Evolutionary conservation across 352 stramenopile genomes (phyloP).

Genomic region (Hyaloperonospora brassicae): DNA sequence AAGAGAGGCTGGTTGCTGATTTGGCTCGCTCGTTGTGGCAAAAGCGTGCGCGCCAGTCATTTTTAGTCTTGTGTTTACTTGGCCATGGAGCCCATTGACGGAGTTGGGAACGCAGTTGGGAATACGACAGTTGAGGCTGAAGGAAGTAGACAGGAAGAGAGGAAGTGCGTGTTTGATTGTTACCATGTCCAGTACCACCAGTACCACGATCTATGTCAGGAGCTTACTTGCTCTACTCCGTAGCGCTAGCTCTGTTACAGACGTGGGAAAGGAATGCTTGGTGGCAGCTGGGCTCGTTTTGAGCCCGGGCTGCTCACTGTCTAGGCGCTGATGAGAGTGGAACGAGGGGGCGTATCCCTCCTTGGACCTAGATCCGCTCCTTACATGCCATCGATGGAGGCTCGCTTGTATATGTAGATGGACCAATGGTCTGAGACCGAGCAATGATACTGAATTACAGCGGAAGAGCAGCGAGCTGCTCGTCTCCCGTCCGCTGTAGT

Average conservation of each 20-base stretch:
- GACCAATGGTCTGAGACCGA: constrained; percentile 3
- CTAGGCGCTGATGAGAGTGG: constrained; percentile 76
- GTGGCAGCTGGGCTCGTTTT: constrained; percentile 54
- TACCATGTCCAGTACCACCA: background rate
- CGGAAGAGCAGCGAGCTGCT: constrained; percentile 25
- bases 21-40: too few relatives aligned
- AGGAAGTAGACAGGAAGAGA: background rate
- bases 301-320: constrained; percentile 46
- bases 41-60: constrained; percentile 23
- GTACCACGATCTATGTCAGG: constrained; percentile 74
- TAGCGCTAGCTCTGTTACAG: constrained; percentile 80
- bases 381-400: constrained; percentile 33
- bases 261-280: constrained; percentile 75
- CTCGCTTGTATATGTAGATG: background rate
- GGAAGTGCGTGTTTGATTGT: too few relatives aligned
- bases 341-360: constrained; percentile 27
- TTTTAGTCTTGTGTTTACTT: background rate
- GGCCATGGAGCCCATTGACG: background rate
- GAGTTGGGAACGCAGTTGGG: too few relatives aligned
- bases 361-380: constrained; percentile 69
- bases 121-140: constrained; percentile 4
- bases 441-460: constrained; percentile 80
- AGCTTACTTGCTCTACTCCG: constrained; percentile 55
- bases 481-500: constrained; percentile 44
- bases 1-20: too few relatives aligned